Evolutionary conservation across 441 rosid species (phyloP).

Genomic region (Populus tomentosa): DNA sequence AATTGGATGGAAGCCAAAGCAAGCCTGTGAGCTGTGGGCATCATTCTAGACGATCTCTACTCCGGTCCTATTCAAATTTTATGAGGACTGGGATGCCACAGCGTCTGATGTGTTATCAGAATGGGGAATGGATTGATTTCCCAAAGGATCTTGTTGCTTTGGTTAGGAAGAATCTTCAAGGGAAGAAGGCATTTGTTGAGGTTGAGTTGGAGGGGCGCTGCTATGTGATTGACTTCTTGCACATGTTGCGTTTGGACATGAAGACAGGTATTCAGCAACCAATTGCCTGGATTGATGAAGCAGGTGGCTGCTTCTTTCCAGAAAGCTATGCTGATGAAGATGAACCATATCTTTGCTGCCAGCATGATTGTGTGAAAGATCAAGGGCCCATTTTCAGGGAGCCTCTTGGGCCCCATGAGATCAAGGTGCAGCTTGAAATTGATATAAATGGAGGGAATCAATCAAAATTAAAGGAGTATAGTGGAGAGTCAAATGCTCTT

Average conservation of each 20-base stretch:
- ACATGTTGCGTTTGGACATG: constrained; percentile 65
- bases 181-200: constrained; percentile 64
- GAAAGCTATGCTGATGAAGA: constrained; percentile 45
- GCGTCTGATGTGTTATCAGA: constrained; percentile 68
- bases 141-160: constrained; percentile 40
- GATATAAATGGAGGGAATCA: constrained; percentile 58
- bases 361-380: constrained; percentile 30
- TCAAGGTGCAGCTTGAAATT: constrained; percentile 83
- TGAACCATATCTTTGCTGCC: constrained; percentile 33
- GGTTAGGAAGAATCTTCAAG: constrained; percentile 50
- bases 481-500: constrained; percentile 67
- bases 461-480: constrained; percentile 49
- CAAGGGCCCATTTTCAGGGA: constrained; percentile 21
- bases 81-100: constrained; percentile 59
- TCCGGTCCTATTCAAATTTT: constrained; percentile 64
- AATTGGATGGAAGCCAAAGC: constrained; percentile 30
- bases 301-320: constrained; percentile 76
- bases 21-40: constrained; percentile 30
- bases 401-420: constrained; percentile 44
- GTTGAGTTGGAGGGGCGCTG: constrained; percentile 42
- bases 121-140: constrained; percentile 79
- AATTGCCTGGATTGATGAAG: constrained; percentile 93
- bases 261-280: constrained; percentile 60
- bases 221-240: constrained; percentile 75
- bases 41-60: constrained; percentile 44